A percentile compares a stretch with the other conserved stretches of the same genome.
Evolutionary conservation across 495 filamentous ascomycete genomes (phyloP).

Genomic region (Cenococcum geophilum): DNA sequence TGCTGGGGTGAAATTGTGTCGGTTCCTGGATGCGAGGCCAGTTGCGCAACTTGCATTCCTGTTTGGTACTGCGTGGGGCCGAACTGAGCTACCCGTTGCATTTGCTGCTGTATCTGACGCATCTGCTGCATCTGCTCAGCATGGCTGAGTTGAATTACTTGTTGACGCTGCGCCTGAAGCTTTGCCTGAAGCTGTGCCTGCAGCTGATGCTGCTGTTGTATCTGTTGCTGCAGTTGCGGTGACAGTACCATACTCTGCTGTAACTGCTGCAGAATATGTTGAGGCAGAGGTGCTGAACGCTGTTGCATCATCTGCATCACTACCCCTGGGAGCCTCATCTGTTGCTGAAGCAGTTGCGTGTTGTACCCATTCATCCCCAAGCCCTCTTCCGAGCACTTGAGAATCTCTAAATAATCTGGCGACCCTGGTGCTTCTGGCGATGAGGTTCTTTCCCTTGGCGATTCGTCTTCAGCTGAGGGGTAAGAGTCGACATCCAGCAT

Average conservation of each 20-base stretch:
- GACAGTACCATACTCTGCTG: background rate
- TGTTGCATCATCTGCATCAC: background rate
- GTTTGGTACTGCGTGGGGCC: no score
- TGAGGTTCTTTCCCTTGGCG: background rate
- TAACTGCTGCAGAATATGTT: background rate
- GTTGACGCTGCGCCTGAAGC: background rate
- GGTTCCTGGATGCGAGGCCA: no score
- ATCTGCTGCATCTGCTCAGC: conserved; percentile 1
- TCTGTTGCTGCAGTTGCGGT: conserved; percentile 6
- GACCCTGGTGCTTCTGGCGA: background rate
- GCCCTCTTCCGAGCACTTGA: background rate
- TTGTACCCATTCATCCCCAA: background rate
- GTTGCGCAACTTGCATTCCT: no score
- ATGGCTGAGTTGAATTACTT: background rate
- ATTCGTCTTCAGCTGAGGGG: conserved; percentile 10
- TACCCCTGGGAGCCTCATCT: background rate
- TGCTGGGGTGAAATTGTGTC: no score
- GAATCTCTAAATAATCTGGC: background rate
- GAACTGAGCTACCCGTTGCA: no score
- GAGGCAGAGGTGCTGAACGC: background rate
- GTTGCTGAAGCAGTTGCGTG: conserved; percentile 3
- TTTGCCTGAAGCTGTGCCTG: background rate
- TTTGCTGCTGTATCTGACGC: background rate
- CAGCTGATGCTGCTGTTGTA: conserved; percentile 4
- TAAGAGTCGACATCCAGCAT: conserved; percentile 25